These are phyloP conservation scores for Talaromyces atroroseus DNA, from an alignment of 2,329 filamentous ascomycete genomes.

Conservation along the genomic window DNA sequence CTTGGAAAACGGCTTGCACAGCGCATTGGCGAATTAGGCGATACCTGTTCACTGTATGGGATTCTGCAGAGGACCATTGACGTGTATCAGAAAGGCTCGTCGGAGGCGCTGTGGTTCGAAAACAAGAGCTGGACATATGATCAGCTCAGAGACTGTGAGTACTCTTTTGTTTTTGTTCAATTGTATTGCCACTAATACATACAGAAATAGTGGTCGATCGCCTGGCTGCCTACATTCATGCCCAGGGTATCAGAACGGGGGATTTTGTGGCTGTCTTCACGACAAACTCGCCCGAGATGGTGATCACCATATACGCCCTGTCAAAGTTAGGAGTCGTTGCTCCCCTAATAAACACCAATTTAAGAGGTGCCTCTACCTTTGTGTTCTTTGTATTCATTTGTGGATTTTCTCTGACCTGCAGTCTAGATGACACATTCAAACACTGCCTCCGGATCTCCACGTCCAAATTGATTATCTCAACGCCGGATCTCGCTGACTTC, in stretches of 20 bases:
- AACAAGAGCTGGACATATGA: slow-evolving; percentile 44
- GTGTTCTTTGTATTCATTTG: neutral
- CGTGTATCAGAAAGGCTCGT: slow-evolving; percentile 32
- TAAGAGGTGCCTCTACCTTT: slow-evolving; percentile 34
- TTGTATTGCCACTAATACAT: slow-evolving; percentile 7
- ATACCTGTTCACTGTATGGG: slow-evolving; percentile 37
- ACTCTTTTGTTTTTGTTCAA: neutral
- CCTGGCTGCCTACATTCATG: slow-evolving; percentile 39
- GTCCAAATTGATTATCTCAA: slow-evolving; percentile 39
- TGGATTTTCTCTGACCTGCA: neutral
- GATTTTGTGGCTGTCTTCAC: slow-evolving; percentile 45
- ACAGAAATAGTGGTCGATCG: slow-evolving; percentile 39
- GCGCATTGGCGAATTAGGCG: slow-evolving; percentile 34
- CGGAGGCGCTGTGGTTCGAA: slow-evolving; percentile 46
- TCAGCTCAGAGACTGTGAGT: slow-evolving; percentile 39
- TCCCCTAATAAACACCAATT: slow-evolving; percentile 44
- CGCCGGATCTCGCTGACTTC: slow-evolving; percentile 38
- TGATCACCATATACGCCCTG: slow-evolving; percentile 41
- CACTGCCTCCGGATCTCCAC: slow-evolving; percentile 42
- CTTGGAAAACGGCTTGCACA: slow-evolving; percentile 30
- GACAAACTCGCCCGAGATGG: slow-evolving; percentile 47
- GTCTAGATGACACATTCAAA: slow-evolving; percentile 38
- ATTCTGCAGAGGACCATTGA: slow-evolving; percentile 40
- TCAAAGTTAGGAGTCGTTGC: slow-evolving; percentile 43
- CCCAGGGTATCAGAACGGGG: slow-evolving; percentile 31